These are phyloP conservation scores for Mycosphaerella arachidis DNA, from an alignment of 2,329 filamentous ascomycete genomes.

Conservation along the genomic window DNA sequence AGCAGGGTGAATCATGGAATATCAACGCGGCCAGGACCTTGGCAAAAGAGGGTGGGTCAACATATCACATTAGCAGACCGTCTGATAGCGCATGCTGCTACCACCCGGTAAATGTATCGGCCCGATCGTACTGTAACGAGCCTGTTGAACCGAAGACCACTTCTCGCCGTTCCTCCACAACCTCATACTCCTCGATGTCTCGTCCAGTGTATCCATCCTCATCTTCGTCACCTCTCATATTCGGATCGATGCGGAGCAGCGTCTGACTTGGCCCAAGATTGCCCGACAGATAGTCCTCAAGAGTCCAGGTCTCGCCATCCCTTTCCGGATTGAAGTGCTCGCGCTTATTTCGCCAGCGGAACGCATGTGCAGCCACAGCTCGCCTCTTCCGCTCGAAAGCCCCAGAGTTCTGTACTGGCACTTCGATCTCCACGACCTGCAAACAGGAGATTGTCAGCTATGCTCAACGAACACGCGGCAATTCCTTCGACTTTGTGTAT, in stretches of 20 bases:
- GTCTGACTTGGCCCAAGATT: slow-evolving; percentile 9
- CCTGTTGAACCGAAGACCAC: slow-evolving; percentile 12
- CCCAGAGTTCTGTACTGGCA: background rate
- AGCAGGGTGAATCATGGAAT: background rate
- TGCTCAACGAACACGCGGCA: no score
- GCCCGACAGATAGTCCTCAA: slow-evolving; percentile 24
- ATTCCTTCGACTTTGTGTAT: no score
- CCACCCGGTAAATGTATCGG: slow-evolving; percentile 19
- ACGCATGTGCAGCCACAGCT: slow-evolving; percentile 11
- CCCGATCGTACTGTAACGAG: slow-evolving; percentile 12
- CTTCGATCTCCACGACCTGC: slow-evolving; percentile 8
- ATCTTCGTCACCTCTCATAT: slow-evolving; percentile 17
- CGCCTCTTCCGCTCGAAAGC: background rate
- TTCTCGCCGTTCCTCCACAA: slow-evolving; percentile 12
- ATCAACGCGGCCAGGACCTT: background rate
- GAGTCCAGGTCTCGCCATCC: slow-evolving; percentile 16
- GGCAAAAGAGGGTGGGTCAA: background rate
- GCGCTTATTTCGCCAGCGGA: slow-evolving; percentile 3
- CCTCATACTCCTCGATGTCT: slow-evolving; percentile 13
- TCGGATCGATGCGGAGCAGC: slow-evolving; percentile 8
- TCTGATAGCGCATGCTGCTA: background rate
- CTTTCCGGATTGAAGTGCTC: background rate
- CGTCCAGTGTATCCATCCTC: slow-evolving; percentile 18
- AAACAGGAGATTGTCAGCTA: no score
- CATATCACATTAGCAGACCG: background rate